Evolutionary conservation across 192 early-diverging fungal species (phyloP), one percentile per base, ranked within the genome.

Genomic region (Umbelopsis vinacea): DNA sequence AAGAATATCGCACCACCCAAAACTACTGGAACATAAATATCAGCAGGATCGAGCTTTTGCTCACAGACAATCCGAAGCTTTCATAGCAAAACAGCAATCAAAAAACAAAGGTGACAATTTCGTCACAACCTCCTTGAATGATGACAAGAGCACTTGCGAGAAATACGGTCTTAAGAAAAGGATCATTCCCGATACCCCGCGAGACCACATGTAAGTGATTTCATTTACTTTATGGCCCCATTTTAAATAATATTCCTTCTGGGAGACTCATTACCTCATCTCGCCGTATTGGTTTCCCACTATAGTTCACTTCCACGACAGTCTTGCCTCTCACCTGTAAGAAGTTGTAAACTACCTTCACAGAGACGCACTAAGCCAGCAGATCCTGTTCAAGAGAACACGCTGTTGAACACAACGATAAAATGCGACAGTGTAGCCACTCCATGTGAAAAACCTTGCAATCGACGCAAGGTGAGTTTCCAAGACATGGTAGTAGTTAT

Each of bases 141-240:
- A 19, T 19, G 57, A 63, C 57, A 63, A 63, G 17, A 37, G 4
- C 15, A 63, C 57, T n/a, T 63, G 57, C 19, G 29, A 63, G 11
- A 63, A 63, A 12, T 63, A 63, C 15, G 57, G 57, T 0, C 6
- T 63, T 8, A 63, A 63, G 33, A 63, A 63, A 26, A 63, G 17
- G 7, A 63, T 63, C 14, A 63, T 63, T 35, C 57, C 57, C 33
- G 57, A 63, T 63, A 63, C 33, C 57, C 57, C 57, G 33, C 33
- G 57, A 12, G 26, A 29, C 12, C 57, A 63, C 15, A 37, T 35
- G 57, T 63, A 63, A 63, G 29, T 63, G 8, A 43, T 29, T 29
- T 3, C 1, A 4, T 43, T 37, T 14, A 37, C 15, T 19, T 33
- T 11, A 63, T 19, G 4, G 0, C 5, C 6, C 19, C 17, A 7